These are phyloP conservation scores for Pisolithus orientalis DNA, from an alignment of 768 basidiomycete genomes.

Conservation along the genomic window DNA sequence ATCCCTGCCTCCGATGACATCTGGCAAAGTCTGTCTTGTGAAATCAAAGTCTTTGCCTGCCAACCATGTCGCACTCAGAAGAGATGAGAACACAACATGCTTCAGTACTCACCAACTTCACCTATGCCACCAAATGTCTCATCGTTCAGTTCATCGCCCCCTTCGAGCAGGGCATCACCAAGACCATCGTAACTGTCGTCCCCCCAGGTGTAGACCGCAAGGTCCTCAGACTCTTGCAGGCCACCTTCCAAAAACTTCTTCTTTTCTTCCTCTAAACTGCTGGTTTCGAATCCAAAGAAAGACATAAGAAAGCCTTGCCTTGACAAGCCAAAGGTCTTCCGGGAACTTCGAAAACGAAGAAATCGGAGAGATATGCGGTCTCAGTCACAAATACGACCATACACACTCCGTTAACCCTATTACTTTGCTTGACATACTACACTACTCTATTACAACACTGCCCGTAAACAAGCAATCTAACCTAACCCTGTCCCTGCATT, in stretches of 20 bases:
- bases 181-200: conserved; percentile 87
- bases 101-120: conserved; percentile 59
- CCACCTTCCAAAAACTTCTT: conserved; percentile 45
- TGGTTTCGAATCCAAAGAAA: conserved; percentile 73
- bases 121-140: conserved; percentile 85
- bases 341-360: not conserved
- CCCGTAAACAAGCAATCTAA: no score
- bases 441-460: no score
- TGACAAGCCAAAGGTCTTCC: conserved; percentile 1
- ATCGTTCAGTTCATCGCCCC: conserved; percentile 90
- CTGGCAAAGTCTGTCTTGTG: conserved; percentile 37
- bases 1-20: conserved; percentile 8
- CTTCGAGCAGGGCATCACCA: conserved; percentile 82
- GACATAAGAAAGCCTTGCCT: conserved; percentile 44
- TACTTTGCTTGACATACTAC: not conserved
- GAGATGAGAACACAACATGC: not conserved
- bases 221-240: conserved; percentile 62
- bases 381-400: conserved; percentile 12
- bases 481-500: no score
- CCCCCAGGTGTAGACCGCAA: conserved; percentile 91
- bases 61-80: conserved; percentile 10
- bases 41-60: conserved; percentile 93
- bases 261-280: conserved; percentile 59
- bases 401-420: conserved; percentile 5
- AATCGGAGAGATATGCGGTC: not conserved